phyloP scores from a whole-genome alignment of 495 filamentous ascomycete genomes.

The Parathielavia appendiculata region DNA sequence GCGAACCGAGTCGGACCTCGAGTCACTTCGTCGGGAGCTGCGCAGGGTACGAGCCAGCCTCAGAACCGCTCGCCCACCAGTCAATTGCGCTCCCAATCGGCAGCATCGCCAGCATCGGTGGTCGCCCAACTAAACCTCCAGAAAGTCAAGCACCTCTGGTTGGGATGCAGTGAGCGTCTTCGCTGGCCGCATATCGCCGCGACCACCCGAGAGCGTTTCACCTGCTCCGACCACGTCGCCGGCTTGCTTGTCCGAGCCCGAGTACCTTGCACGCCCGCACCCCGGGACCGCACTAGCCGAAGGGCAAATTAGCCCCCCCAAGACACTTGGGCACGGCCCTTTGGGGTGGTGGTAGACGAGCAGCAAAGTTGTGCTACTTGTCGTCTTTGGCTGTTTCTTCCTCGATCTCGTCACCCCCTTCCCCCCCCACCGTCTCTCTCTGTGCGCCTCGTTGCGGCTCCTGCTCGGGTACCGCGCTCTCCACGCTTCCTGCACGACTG shows the following conservation, averaged over 20 bases:
- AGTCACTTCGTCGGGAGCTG: not conserved
- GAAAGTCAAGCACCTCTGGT: not conserved
- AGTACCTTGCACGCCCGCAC: not conserved
- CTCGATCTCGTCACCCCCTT: conserved; percentile 13
- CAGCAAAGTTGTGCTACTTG: conserved; percentile 20
- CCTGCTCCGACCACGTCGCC: conserved; percentile 1
- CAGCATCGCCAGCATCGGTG: not conserved
- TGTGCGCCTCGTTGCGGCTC: conserved; percentile 24
- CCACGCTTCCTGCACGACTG: conserved; percentile 15
- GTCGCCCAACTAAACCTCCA: not conserved
- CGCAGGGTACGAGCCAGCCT: not conserved
- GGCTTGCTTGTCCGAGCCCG: not conserved
- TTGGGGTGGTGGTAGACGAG: conserved; percentile 25
- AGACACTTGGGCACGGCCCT: not conserved
- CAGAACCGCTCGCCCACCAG: not conserved
- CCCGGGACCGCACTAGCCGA: conserved; percentile 8
- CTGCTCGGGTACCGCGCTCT: conserved; percentile 33
- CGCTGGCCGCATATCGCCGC: not conserved
- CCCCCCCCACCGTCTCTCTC: conserved; percentile 19
- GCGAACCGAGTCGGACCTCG: not conserved
- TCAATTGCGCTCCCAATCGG: not conserved
- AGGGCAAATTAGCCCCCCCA: not conserved
- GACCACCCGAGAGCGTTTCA: not conserved
- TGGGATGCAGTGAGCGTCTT: not conserved
- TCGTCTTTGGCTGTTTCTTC: conserved; percentile 7